These are phyloP conservation scores for Termitomyces sp. DNA, from an alignment of 768 basidiomycete genomes.

Conservation along the genomic window DNA sequence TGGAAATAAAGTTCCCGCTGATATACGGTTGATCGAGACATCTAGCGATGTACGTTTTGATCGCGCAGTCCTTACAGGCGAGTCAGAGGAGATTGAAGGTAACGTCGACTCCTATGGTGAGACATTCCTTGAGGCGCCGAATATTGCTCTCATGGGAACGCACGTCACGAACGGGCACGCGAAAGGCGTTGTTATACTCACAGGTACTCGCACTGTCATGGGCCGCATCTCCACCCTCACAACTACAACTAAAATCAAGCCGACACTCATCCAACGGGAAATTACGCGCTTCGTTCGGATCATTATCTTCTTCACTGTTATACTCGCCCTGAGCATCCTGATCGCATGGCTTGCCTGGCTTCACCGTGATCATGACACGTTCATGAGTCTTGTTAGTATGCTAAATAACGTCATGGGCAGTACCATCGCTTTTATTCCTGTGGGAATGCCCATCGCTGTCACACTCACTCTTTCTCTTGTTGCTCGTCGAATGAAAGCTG, in stretches of 20 bases:
- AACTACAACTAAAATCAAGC: slow-evolving; percentile 36
- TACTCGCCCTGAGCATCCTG: slow-evolving; percentile 37
- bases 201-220: slow-evolving; percentile 37
- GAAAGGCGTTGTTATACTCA: slow-evolving; percentile 33
- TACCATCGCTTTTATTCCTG: slow-evolving; percentile 36
- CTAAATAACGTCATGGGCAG: slow-evolving; percentile 50
- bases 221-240: slow-evolving; percentile 52
- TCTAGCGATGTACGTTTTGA: slow-evolving; percentile 48
- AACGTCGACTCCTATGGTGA: slow-evolving; percentile 32
- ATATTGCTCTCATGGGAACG: slow-evolving; percentile 41
- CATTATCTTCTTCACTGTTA: slow-evolving; percentile 34
- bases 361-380: slow-evolving; percentile 28
- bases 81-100: slow-evolving; percentile 40
- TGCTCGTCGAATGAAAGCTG: slow-evolving; percentile 11
- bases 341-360: slow-evolving; percentile 37
- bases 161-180: slow-evolving; percentile 35
- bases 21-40: slow-evolving; percentile 46
- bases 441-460: slow-evolving; percentile 48
- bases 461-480: slow-evolving; percentile 37
- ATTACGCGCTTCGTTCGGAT: slow-evolving; percentile 47
- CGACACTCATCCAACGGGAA: slow-evolving; percentile 41
- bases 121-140: slow-evolving; percentile 38
- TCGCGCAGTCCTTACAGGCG: slow-evolving; percentile 46
- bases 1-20: slow-evolving; percentile 19
- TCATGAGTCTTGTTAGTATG: slow-evolving; percentile 44